Base-by-base conservation (phyloP, 2,329 filamentous ascomycete species). In the Sclerotinia borealis region DNA sequence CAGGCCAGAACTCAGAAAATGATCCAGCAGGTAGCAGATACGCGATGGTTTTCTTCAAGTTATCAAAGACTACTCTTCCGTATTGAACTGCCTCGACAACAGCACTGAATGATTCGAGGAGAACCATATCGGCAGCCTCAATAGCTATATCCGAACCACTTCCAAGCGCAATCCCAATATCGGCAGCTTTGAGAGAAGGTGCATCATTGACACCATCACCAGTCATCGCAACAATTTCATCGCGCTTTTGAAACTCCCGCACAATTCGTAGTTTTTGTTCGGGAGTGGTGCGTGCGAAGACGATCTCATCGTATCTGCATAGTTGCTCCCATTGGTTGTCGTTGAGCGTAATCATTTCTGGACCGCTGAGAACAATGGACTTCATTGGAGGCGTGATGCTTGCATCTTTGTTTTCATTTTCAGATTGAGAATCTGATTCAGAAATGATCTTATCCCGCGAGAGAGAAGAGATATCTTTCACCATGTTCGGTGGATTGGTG, bases 251-350 rank as follows among this genome's bases (percentile, higher is more conserved):
- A 65, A 68, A 63, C 52, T 69, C 87, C 47, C 83, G 83, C 15
- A 92, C 88, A 65, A 92, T 92, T 37, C 87, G 84, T 6, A 92
- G 81, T 72, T 92, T 92, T 73, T 92, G 88, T 70, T 92, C 89
- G 0, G 89, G 89, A 0, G 88, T 91, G 0, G 88, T 92, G 13
- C 88, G 80, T 0, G 89, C 85, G 72, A 92, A 92, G 4, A 91
- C 86, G 45, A 92, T 87, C 69, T 92, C 89, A 25, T 85, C 79
- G 69, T 91, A 92, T 15, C 76, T 79, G 43, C 71, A 79, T 2
- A 92, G 79, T 27, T 80, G 78, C 64, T 85, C 80, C 89, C 89
- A 92, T 72, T 92, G 87, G 37, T 81, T 71, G 5, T 87, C 83
- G 61, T 83, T 86, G 6, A 92, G 79, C 0, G 78, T 78, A 59